These are phyloP conservation scores for Colletotrichum ledebouriae DNA, from an alignment of 2,329 filamentous ascomycete genomes.

Conservation along the genomic window DNA sequence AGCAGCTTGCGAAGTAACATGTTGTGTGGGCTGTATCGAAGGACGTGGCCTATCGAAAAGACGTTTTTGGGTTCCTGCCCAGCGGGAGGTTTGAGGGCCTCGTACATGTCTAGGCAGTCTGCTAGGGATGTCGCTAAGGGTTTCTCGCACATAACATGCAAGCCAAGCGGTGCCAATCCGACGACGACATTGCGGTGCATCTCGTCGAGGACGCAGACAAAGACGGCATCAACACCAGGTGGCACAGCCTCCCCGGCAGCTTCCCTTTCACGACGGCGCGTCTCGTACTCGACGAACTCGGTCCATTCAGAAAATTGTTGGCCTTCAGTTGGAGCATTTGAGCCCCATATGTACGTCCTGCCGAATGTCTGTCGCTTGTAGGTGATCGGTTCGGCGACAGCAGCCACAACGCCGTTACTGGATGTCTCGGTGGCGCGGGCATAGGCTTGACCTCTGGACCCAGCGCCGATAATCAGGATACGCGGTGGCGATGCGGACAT, in stretches of 20 bases:
- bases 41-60: constrained; percentile 93
- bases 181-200: constrained; percentile 86
- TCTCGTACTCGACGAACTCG: constrained; percentile 82
- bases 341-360: constrained; percentile 78
- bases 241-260: constrained; percentile 63
- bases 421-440: constrained; percentile 75
- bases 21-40: constrained; percentile 95
- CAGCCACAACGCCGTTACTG: constrained; percentile 77
- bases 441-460: constrained; percentile 82
- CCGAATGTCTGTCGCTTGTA: constrained; percentile 84
- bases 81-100: constrained; percentile 59
- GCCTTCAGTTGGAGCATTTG: constrained; percentile 63
- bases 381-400: constrained; percentile 83
- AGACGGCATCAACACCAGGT: constrained; percentile 72
- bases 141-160: constrained; percentile 97
- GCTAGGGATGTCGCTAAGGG: constrained; percentile 84
- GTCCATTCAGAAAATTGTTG: constrained; percentile 81
- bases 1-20: constrained; percentile 84
- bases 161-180: constrained; percentile 74
- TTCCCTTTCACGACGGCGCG: constrained; percentile 67
- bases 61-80: constrained; percentile 57
- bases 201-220: constrained; percentile 84
- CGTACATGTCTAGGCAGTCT: constrained; percentile 83
- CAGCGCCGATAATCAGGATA: constrained; percentile 85
- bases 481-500: constrained; percentile 68